Evolutionary conservation across 73 alveolate species (phyloP).

Genomic region (Halteria grandinella): DNA sequence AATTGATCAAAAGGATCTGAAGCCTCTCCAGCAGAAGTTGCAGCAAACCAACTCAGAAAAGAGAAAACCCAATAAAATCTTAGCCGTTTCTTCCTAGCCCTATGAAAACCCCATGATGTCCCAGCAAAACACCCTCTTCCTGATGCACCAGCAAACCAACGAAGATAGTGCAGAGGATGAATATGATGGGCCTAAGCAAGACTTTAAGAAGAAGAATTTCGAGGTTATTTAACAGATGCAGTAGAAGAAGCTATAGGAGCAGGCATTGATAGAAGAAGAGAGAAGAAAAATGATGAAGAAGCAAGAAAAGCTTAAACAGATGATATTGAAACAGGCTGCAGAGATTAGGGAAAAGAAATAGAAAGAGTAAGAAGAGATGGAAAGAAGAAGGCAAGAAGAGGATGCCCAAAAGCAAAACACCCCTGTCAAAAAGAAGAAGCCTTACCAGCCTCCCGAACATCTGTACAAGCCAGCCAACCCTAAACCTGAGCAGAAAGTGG

Average conservation of each 20-base stretch:
- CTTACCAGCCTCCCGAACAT: not conserved
- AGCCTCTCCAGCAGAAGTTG: too few relatives aligned
- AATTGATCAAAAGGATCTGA: too few relatives aligned
- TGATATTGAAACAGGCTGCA: slow-evolving; percentile 51
- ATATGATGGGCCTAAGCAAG: not conserved
- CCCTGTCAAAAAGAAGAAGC: slow-evolving; percentile 6
- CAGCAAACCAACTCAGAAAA: too few relatives aligned
- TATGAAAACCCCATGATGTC: not conserved
- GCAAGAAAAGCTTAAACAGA: slow-evolving; percentile 38
- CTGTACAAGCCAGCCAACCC: not conserved
- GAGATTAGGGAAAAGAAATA: slow-evolving; percentile 34
- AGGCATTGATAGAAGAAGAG: slow-evolving; percentile 50
- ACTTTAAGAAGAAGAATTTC: slow-evolving; percentile 20
- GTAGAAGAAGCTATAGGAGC: slow-evolving; percentile 19
- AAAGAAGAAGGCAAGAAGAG: slow-evolving; percentile 13
- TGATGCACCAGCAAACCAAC: not conserved
- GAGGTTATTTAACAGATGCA: slow-evolving; percentile 29
- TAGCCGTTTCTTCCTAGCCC: too few relatives aligned
- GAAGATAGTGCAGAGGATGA: not conserved
- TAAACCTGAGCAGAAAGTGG: not conserved
- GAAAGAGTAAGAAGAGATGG: slow-evolving; percentile 11
- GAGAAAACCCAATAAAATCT: too few relatives aligned
- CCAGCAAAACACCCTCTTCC: not conserved
- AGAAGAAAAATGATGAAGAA: slow-evolving; percentile 27
- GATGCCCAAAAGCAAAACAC: not conserved